A percentile compares a stretch with the other conserved stretches of the same genome.
These are phyloP conservation scores for Epichloe uncinata DNA, from an alignment of 2,329 filamentous ascomycete genomes.

Conservation along the genomic window DNA sequence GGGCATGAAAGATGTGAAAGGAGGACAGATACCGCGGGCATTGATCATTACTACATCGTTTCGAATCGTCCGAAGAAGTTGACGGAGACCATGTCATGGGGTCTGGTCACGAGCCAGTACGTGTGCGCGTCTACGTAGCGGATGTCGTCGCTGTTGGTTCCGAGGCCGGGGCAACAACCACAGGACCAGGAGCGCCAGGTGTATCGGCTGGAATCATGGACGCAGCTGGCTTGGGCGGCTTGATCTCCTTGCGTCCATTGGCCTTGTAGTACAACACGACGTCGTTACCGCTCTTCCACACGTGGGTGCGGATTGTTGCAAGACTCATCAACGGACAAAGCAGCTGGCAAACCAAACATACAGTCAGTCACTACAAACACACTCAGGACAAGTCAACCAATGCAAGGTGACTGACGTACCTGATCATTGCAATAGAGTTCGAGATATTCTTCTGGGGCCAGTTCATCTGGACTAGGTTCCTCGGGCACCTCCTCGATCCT, in stretches of 20 bases:
- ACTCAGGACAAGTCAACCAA: not conserved
- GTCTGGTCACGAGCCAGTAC: not conserved
- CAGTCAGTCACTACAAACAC: slow-evolving; percentile 4
- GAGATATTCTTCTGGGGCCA: slow-evolving; percentile 83
- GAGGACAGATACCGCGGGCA: not conserved
- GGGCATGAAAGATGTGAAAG: too few relatives aligned
- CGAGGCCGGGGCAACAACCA: slow-evolving; percentile 9
- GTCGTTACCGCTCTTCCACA: slow-evolving; percentile 94
- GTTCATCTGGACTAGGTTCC: slow-evolving; percentile 41
- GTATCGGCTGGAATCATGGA: slow-evolving; percentile 10
- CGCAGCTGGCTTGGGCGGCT: slow-evolving; percentile 4
- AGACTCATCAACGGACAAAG: slow-evolving; percentile 78
- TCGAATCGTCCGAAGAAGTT: not conserved
- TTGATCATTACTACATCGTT: not conserved
- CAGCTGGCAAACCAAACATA: slow-evolving; percentile 26
- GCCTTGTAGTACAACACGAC: slow-evolving; percentile 82
- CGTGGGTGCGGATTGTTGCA: slow-evolving; percentile 79
- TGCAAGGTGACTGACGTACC: slow-evolving; percentile 35
- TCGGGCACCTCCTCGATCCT: slow-evolving; percentile 64
- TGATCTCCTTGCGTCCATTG: slow-evolving; percentile 65
- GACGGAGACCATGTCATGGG: not conserved
- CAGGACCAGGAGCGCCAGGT: slow-evolving; percentile 11
- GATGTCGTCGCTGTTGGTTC: not conserved
- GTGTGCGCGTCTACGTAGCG: not conserved
- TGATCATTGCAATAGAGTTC: slow-evolving; percentile 91